phyloP scores from a whole-genome alignment of 257 asterid genomes.

The Nicotiana paniculata region DNA sequence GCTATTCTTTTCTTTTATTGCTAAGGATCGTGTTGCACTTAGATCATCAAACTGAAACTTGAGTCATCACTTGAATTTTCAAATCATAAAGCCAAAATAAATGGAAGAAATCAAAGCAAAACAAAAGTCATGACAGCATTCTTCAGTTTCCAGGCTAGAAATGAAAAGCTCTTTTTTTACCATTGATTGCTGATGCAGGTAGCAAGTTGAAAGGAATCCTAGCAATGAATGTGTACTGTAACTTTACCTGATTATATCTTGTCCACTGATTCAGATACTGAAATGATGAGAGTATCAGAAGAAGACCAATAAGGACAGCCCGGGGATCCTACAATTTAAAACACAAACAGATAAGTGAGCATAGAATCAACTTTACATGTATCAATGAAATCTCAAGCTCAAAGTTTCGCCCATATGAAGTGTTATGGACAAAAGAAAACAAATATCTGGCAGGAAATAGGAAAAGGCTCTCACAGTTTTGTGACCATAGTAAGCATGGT shows the following conservation, averaged over 20 bases:
- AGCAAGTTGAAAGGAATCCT: constrained; percentile 4
- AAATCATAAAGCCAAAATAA: background rate
- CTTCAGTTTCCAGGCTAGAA: constrained; percentile 2
- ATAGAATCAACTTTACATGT: background rate
- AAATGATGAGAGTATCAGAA: constrained; percentile 73
- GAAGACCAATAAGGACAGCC: constrained; percentile 93
- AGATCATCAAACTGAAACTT: background rate
- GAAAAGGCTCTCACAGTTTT: constrained; percentile 61
- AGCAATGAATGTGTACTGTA: background rate
- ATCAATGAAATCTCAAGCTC: background rate
- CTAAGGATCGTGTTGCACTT: background rate
- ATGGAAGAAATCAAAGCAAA: background rate
- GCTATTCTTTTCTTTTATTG: background rate
- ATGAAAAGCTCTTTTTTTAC: background rate
- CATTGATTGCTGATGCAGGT: background rate
- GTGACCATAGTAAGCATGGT: constrained; percentile 94
- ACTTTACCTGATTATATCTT: constrained; percentile 80
- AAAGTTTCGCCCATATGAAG: background rate
- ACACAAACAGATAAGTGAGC: background rate
- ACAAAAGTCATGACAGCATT: background rate
- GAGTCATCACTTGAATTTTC: background rate
- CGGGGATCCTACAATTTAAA: constrained; percentile 67
- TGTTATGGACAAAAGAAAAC: background rate
- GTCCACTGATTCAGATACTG: constrained; percentile 94
- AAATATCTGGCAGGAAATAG: background rate